Evolutionary conservation across 352 stramenopile species (phyloP), one percentile per base, ranked within the genome.

Genomic region (Globisporangium takayamanum): DNA sequence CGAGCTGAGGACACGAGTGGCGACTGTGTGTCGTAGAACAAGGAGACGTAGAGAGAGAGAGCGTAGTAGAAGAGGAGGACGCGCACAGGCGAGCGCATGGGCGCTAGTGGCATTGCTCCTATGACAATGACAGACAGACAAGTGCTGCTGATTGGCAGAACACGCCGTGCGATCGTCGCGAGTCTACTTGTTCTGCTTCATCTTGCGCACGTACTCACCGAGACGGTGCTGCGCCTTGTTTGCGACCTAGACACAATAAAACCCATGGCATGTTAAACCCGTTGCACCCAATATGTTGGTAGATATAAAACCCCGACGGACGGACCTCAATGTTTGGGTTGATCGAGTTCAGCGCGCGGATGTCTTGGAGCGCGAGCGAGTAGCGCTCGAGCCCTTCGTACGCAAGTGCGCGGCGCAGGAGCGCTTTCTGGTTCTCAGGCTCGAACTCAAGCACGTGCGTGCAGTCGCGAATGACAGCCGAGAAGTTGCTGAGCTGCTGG

Each of bases 401-500:
- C 37, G 94, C 94, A 59, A 98, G 72, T 26, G 90, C 94, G 65
- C 94, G 88, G 62, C 94, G 89, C 66, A 98, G 80, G 42, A 98
- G 70, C 28, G 94, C 91, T 80, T 98, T 98, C 64, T 98, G 88
- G 81, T 98, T 98, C 55, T 96, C 83, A 2, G 87, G 78, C 22
- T 98, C 93, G 53, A 90, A 76, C 73, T 98, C 93, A 26, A 98
- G 73, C 37, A 98, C 94, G 44, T 96, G 88, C 36, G 90, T 97
- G 70, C 93, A 98, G 75, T 98, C 94, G 48, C 84, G 78, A 63
- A 98, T 98, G 16, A 97, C 92, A 42, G 80, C 92, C 50, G 96
- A 97, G 73, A 98, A 98, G 78, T 98, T 97, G 73, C 87, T 97
- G 60, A 98, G 93, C 83, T 98, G 93, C 77, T 98, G 96, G 89